phyloP scores from a whole-genome alignment of 371 early-diverging fungal genomes.

The Mucor mucedo region DNA sequence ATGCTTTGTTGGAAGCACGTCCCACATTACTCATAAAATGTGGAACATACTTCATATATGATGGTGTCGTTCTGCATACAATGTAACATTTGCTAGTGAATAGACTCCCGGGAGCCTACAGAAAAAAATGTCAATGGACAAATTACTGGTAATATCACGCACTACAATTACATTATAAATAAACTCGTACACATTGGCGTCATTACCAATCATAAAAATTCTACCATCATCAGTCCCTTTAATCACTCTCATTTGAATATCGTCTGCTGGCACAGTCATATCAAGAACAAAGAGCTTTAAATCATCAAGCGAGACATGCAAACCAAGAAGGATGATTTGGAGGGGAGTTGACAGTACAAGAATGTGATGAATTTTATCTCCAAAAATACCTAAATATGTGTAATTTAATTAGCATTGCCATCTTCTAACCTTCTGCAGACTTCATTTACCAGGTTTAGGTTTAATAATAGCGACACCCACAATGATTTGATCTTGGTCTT shows the following conservation, averaged over 20 bases:
- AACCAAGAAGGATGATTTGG: slow-evolving; percentile 77
- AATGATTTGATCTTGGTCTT: slow-evolving; percentile 89
- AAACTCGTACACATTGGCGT: slow-evolving; percentile 87
- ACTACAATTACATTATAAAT: slow-evolving; percentile 63
- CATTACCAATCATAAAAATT: slow-evolving; percentile 83
- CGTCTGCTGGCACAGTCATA: slow-evolving; percentile 76
- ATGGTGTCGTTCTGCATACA: neutral
- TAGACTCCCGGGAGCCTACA: neutral
- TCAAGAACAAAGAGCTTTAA: slow-evolving; percentile 62
- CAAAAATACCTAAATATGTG: slow-evolving; percentile 55
- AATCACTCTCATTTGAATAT: slow-evolving; percentile 72
- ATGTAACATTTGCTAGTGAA: neutral
- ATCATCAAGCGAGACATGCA: slow-evolving; percentile 28
- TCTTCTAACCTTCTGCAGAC: neutral
- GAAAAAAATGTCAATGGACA: neutral
- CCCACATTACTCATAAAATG: neutral
- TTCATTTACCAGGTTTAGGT: slow-evolving; percentile 55
- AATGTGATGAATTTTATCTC: slow-evolving; percentile 75
- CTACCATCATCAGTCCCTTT: slow-evolving; percentile 77
- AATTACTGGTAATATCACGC: neutral
- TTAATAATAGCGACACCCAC: slow-evolving; percentile 77
- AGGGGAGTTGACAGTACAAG: slow-evolving; percentile 87
- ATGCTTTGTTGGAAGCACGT: slow-evolving; percentile 46
- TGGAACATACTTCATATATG: neutral
- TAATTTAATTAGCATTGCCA: neutral